Conservation (phyloP, 116 monocot species). For the Posidonia oceanica region DNA sequence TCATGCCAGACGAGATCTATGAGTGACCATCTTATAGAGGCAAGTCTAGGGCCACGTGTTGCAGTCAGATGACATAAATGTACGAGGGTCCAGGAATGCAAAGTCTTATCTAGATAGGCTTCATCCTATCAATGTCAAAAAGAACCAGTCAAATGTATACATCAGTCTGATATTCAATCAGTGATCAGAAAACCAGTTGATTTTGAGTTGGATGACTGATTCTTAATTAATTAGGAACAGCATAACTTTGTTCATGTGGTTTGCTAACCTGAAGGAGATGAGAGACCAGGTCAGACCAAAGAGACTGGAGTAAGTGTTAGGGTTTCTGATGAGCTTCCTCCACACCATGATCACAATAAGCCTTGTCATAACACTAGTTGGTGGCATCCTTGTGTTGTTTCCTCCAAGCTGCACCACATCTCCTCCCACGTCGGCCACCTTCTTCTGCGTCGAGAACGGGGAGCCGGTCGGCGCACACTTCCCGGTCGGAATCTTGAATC, state of each 20-base stretch:
- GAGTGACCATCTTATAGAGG: neutral
- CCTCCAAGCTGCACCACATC: constrained; percentile 13
- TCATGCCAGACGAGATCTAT: neutral
- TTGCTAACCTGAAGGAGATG: constrained; percentile 61
- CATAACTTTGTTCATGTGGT: too few relatives aligned
- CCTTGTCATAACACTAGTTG: constrained; percentile 77
- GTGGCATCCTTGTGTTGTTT: constrained; percentile 60
- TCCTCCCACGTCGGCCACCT: neutral
- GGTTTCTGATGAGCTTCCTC: constrained; percentile 94
- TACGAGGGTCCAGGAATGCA: neutral
- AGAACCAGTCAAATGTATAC: too few relatives aligned
- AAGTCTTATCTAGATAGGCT: too few relatives aligned
- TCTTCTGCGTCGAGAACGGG: constrained; percentile 15
- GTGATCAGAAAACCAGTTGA: too few relatives aligned
- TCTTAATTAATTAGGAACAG: too few relatives aligned
- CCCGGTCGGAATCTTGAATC: constrained; percentile 11
- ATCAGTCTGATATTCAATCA: too few relatives aligned
- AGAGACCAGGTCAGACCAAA: constrained; percentile 80
- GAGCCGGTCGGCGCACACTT: constrained; percentile 5
- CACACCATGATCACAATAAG: constrained; percentile 94
- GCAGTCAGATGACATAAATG: constrained; percentile 5
- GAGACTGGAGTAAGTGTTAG: constrained; percentile 89
- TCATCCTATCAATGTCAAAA: too few relatives aligned
- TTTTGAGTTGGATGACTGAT: too few relatives aligned
- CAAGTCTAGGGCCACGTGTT: neutral